These are phyloP conservation scores for Pilaira anomala DNA, from an alignment of 192 early-diverging fungal genomes.

Conservation along the genomic window DNA sequence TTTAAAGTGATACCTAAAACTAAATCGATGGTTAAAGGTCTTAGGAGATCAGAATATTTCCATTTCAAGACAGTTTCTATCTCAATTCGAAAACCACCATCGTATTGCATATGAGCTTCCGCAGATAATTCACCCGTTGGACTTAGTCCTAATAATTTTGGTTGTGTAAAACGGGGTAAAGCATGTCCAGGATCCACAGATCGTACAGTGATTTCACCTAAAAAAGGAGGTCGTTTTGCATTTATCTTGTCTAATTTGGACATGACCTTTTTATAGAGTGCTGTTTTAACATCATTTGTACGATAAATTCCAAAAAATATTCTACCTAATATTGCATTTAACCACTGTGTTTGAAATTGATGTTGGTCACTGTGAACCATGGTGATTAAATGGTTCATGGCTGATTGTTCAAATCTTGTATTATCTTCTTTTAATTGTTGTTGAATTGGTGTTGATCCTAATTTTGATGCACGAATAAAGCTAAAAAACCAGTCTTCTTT, in stretches of 20 bases:
- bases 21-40: constrained; percentile 69
- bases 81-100: constrained; percentile 73
- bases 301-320: constrained; percentile 74
- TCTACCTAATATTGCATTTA: constrained; percentile 83
- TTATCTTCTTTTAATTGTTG: constrained; percentile 30
- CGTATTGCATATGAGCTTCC: constrained; percentile 82
- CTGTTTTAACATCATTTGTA: constrained; percentile 56
- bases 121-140: constrained; percentile 66
- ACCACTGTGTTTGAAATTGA: constrained; percentile 65
- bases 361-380: constrained; percentile 58
- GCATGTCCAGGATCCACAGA: constrained; percentile 78
- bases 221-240: constrained; percentile 63
- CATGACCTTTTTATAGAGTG: constrained; percentile 65
- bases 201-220: constrained; percentile 78
- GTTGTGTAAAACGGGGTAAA: constrained; percentile 77
- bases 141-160: constrained; percentile 63
- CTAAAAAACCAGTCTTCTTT: constrained; percentile 94
- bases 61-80: constrained; percentile 58
- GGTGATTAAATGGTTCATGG: constrained; percentile 43
- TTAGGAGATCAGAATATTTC: constrained; percentile 44
- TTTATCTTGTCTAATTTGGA: constrained; percentile 66
- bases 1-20: constrained; percentile 77
- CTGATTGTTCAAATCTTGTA: constrained; percentile 45
- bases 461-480: constrained; percentile 63
- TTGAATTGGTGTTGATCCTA: constrained; percentile 22